Conservation (phyloP, 75 land plant genomes). For the Cupressus sempervirens region DNA sequence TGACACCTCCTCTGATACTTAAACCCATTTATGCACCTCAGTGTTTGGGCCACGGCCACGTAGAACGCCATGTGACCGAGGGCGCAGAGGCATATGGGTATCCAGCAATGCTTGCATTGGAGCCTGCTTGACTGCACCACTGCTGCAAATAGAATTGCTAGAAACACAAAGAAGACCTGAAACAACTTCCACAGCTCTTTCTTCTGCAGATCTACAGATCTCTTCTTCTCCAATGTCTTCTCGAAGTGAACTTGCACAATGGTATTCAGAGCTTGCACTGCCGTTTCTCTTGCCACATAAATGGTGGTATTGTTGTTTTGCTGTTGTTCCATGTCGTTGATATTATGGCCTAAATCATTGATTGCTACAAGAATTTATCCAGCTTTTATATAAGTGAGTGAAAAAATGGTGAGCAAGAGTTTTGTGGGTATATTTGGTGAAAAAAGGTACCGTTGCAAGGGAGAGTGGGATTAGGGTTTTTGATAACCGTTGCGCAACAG, state of each 20-base stretch:
- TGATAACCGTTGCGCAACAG: background rate
- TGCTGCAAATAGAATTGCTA: slow-evolving; percentile 45
- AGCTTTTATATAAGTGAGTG: too few species aligned
- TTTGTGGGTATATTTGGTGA: too few species aligned
- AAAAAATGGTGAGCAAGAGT: too few species aligned
- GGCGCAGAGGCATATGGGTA: slow-evolving; percentile 62
- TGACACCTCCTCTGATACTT: slow-evolving; percentile 85
- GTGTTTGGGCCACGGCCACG: slow-evolving; percentile 70
- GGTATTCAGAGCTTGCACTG: slow-evolving; percentile 68
- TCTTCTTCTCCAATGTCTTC: slow-evolving; percentile 74
- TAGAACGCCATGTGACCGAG: slow-evolving; percentile 63
- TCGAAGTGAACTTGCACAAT: slow-evolving; percentile 69
- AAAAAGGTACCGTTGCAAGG: background rate
- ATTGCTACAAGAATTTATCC: too few species aligned
- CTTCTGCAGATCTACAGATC: slow-evolving; percentile 67
- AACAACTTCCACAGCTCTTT: slow-evolving; percentile 67
- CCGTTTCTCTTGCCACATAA: slow-evolving; percentile 33
- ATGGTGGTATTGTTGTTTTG: background rate
- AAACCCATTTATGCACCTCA: slow-evolving; percentile 77
- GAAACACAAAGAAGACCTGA: slow-evolving; percentile 70
- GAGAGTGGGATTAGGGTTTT: background rate
- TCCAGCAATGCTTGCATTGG: slow-evolving; percentile 77
- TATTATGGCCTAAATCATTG: background rate
- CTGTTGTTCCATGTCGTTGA: background rate
- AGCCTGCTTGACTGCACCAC: slow-evolving; percentile 38